phyloP scores from a whole-genome alignment of 2,329 filamentous ascomycete genomes.

The Volutella citrinella region DNA sequence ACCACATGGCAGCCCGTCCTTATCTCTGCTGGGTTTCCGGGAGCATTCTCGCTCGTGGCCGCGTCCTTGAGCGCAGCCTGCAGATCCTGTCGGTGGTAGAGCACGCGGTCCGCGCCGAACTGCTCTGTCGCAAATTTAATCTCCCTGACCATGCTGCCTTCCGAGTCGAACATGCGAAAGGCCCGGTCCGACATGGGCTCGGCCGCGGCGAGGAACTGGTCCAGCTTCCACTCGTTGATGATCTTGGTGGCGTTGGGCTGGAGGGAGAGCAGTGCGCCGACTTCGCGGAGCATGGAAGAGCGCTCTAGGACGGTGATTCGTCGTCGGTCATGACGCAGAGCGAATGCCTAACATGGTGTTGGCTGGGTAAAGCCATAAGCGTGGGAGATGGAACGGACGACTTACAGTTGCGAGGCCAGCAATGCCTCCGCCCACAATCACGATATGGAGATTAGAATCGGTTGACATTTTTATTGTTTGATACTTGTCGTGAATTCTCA shows the following conservation, averaged over 20 bases:
- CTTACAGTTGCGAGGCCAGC: conserved; percentile 16
- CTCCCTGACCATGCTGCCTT: conserved; percentile 15
- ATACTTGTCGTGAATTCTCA: no score
- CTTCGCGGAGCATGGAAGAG: conserved; percentile 19
- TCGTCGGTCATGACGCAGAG: conserved; percentile 11
- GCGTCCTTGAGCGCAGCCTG: conserved; percentile 14
- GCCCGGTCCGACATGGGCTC: conserved; percentile 17
- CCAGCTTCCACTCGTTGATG: conserved; percentile 14
- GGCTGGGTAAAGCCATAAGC: not conserved
- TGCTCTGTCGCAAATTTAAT: conserved; percentile 13
- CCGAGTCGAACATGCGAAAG: conserved; percentile 17
- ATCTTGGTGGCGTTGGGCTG: conserved; percentile 22
- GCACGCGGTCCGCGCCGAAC: conserved; percentile 18
- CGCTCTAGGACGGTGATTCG: conserved; percentile 19
- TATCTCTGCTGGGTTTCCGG: conserved; percentile 13
- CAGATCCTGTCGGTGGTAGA: conserved; percentile 20
- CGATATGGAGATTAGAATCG: conserved; percentile 15
- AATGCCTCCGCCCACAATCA: conserved; percentile 20
- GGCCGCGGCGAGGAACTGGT: conserved; percentile 11
- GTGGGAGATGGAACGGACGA: not conserved
- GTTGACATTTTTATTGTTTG: no score
- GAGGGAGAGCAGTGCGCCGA: conserved; percentile 17
- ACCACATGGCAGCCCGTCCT: conserved; percentile 14
- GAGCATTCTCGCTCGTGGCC: conserved; percentile 6
- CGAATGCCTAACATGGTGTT: conserved; percentile 11